Base-by-base conservation (phyloP, 371 early-diverging fungal species). In the Zancudomyces culisetae region DNA sequence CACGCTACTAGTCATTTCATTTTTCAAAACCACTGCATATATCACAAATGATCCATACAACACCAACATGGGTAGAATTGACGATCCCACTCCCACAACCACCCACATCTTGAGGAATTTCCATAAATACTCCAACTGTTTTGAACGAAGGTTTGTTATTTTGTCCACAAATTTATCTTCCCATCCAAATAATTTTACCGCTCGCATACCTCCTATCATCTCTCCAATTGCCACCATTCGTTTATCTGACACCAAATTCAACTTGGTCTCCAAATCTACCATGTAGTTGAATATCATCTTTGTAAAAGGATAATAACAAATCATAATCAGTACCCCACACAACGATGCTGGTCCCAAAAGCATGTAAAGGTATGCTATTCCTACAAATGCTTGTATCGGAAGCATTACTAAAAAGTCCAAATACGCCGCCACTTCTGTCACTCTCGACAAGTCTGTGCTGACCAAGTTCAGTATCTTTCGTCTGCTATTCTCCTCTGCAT, bases 401-500 rank as follows among this genome's bases (percentile, higher is more conserved):
- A 71, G 66, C 2, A 70, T 68, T 27, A 76, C 63, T 6, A 73
- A 51, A 1, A 66, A 57, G 55, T 71, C 67, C 64, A 78, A 64
- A 58, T 74, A 75, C 45, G 72, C 68, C 43, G 66, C 52, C 23
- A 75, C 69, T n/a, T 73, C 70, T 10, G 75, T 64, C 23, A 90
- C 70, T 42, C 85, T 74, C 40, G 71, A 68, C 3, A 80, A 60
- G 55, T 93, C 92, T 0, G 87, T 80, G n/a, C 88, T 80, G 64
- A 90, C 80, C 51, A 93, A 58, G 59, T 86, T 93, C 57, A 82
- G 81, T 50, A 93, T 73, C 22, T 75, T 77, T 22, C 91, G 90
- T 3, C 71, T 66, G 27, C 72, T 70, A n/a, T n/a, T n/a, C n/a
- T n/a, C n/a, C n/a, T n/a, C n/a, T n/a, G n/a, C n/a, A 28, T 46